Conservation (phyloP, 2,329 filamentous ascomycete species). For the Didymellaceae sp. region DNA sequence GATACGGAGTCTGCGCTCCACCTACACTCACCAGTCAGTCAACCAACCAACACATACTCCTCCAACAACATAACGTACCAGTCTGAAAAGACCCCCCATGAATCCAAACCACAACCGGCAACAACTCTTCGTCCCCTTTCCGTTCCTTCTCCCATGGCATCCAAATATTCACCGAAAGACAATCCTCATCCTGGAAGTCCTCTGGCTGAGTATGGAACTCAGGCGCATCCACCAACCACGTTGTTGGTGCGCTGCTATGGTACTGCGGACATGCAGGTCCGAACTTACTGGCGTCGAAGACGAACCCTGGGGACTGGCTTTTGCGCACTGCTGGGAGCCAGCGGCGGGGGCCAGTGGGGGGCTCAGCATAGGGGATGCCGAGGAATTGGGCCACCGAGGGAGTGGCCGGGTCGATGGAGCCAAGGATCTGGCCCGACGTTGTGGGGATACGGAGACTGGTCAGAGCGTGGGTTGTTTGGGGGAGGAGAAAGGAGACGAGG, state of each 20-base stretch:
- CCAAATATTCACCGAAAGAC: constrained; percentile 57
- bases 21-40: constrained; percentile 29
- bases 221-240: constrained; percentile 33
- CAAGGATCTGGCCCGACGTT: too few relatives aligned
- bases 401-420: too few relatives aligned
- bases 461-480: too few relatives aligned
- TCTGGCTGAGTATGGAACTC: constrained; percentile 27
- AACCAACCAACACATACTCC: neutral
- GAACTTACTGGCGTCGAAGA: constrained; percentile 36
- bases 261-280: constrained; percentile 39
- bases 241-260: constrained; percentile 18
- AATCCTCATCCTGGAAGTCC: constrained; percentile 51
- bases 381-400: neutral
- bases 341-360: neutral
- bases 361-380: neutral
- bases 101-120: constrained; percentile 57
- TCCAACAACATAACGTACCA: neutral
- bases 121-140: constrained; percentile 13
- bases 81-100: constrained; percentile 56
- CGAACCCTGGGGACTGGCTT: neutral
- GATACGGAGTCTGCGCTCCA: constrained; percentile 53
- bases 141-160: constrained; percentile 34
- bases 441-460: too few relatives aligned
- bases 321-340: neutral
- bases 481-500: too few relatives aligned